Base-by-base conservation (phyloP, 805 yeast species). In the Saccharomycodes ludwigii region DNA sequence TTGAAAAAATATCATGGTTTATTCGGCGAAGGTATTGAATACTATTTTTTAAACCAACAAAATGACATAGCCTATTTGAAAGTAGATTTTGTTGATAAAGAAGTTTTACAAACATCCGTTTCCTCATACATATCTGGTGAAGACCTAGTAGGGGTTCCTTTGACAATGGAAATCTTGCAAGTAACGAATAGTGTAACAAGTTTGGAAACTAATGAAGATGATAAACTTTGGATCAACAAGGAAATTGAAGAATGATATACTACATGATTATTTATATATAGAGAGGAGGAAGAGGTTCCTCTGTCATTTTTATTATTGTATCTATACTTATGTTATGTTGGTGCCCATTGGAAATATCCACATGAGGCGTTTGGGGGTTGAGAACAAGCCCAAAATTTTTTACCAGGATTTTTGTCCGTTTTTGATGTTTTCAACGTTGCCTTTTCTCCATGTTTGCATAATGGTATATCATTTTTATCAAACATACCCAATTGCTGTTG, bases 321-420 rank as follows among this genome's bases (percentile, higher is more conserved):
- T 36, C 24, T 27, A 37, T 27, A 24, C 12, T 18, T 15, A 20
- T 21, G 18, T 16, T 15, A 9, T 7, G 11, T 13, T 15, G 9
- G 6, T 6, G 21, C 64, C 76, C 77, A 71, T 48, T 70, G 61
- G 46, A 71, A 71, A 41, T 50, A 69, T 1, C 67, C 71, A 47
- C 77, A 71, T n/a, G 60, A 61, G 30, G 48, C 56, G 9, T 54
- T 58, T 6, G 37, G 20, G 2, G 61, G 56, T 37, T 59, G 53
- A 0, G 57, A 38, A 44, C 78, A 72, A 15, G 67, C 58, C 76
- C 76, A 72, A 40, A 72, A 72, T 39, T 63, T 66, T 32, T 54
- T 58, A 0, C 76, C 76, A 23, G 56, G 62, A 35, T 66, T 66
- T 17, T 53, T 47, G 4, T 46, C 33, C 1, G 66, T 64, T 40